Conservation (phyloP, 768 basidiomycete genomes). For the Leccinum obscurum region DNA sequence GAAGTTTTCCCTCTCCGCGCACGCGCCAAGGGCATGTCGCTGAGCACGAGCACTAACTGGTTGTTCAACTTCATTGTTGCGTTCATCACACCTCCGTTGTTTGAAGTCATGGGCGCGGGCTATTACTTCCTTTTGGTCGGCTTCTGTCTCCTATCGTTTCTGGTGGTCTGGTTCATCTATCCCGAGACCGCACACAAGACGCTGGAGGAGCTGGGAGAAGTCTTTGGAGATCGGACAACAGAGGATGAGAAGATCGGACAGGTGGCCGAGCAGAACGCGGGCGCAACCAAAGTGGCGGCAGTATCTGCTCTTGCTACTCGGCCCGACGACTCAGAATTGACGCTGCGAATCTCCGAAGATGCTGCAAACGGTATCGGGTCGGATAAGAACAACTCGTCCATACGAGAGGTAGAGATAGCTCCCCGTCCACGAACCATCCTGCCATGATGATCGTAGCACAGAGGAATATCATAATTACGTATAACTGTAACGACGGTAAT, state of each 20-base stretch:
- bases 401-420: conserved; percentile 19
- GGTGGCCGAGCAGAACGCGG: conserved; percentile 16
- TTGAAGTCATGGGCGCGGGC: conserved; percentile 46
- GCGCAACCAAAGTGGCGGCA: conserved; percentile 10
- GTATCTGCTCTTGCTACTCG: conserved; percentile 17
- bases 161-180: conserved; percentile 48
- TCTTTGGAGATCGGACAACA: conserved; percentile 42
- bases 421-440: conserved; percentile 7
- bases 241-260: conserved; percentile 26
- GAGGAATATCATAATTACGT: background rate
- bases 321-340: conserved; percentile 27
- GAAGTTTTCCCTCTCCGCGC: conserved; percentile 48
- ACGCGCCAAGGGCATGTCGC: conserved; percentile 40
- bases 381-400: conserved; percentile 21
- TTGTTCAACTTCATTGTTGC: conserved; percentile 42
- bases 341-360: conserved; percentile 24
- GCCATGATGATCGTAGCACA: conserved; percentile 4
- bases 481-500: background rate
- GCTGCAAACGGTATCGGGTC: conserved; percentile 5
- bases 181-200: conserved; percentile 49
- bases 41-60: conserved; percentile 37
- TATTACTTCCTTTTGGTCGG: conserved; percentile 54
- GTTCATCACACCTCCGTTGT: conserved; percentile 58
- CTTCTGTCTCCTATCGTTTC: conserved; percentile 45
- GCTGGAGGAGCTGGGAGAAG: conserved; percentile 50